Evolutionary conservation across 169 alveolate species (phyloP), one percentile per base, ranked within the genome.

Genomic region (Theileria sp.): DNA sequence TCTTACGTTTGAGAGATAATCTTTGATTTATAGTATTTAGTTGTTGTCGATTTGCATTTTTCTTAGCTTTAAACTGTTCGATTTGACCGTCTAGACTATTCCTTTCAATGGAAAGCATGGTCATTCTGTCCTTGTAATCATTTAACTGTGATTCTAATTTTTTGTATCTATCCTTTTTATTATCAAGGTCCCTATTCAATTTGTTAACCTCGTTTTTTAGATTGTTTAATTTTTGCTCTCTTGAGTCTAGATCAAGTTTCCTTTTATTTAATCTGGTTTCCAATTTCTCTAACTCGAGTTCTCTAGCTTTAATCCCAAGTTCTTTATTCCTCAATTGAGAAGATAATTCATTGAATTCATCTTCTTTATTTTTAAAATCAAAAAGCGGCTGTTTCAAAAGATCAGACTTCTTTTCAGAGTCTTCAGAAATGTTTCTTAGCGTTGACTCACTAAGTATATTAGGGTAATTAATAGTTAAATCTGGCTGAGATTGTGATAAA

Each of bases 81-180:
- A 75, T 85, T 36, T 79, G 91, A 26, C 88, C 91, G 38, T 85
- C 87, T 38, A 85, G 81, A 49, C 87, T 85, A 74, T 85, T 78
- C 15, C 80, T 70, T 73, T 85, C 91, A 21, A 85, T 85, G 21
- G 87, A 79, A 30, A 85, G 85, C 75, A 85, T 25, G n/a, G 87
- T 76, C 85, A 79, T 85, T 64, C 75, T 77, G 13, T 85, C 86
- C 68, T 61, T 69, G 71, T 44, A 78, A 23, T 85, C 91, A 21
- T 85, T 77, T 64, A 79, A 49, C 19, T 78, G 84, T 38, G 80
- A 36, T 70, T 77, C 87, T 32, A 71, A 21, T 34, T 69, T 64
- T 49, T 51, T 77, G 32, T 77, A n/a, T 13, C 32, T 36, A 1
- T 54, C 61, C 21, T 51, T 62, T 71, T 67, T 71, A 38, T 65